Conservation (phyloP, 2,329 filamentous ascomycete genomes). For the Neonectria punicea region DNA sequence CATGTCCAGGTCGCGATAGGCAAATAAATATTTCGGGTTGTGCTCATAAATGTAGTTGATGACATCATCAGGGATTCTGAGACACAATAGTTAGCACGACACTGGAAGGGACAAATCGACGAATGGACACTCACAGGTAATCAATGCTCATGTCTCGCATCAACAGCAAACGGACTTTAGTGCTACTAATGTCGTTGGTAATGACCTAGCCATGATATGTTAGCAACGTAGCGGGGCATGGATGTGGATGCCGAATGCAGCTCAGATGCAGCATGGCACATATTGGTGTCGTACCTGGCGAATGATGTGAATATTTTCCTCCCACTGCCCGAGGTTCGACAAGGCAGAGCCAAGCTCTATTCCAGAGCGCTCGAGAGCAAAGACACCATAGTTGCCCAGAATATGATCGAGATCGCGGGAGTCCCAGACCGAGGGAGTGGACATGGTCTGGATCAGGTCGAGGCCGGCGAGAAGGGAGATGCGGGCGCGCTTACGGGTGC, state of each 20-base stretch:
- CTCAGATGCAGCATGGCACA: background rate
- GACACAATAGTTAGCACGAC: conserved; percentile 5
- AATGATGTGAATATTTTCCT: conserved; percentile 88
- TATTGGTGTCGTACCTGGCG: conserved; percentile 55
- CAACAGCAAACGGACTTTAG: conserved; percentile 83
- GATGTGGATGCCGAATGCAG: background rate
- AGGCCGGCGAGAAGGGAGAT: conserved; percentile 86
- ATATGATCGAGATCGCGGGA: conserved; percentile 88
- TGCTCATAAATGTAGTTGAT: conserved; percentile 79
- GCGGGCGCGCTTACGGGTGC: conserved; percentile 72
- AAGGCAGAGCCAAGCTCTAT: conserved; percentile 91
- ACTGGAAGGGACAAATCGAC: background rate
- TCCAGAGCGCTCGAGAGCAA: conserved; percentile 87
- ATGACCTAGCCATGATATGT: conserved; percentile 64
- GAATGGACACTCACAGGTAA: conserved; percentile 58
- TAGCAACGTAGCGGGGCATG: conserved; percentile 19
- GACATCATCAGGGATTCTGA: conserved; percentile 72
- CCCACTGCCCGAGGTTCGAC: conserved; percentile 82
- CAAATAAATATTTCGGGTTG: too few species aligned
- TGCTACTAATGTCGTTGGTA: conserved; percentile 87
- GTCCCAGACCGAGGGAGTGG: conserved; percentile 81
- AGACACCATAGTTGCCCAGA: conserved; percentile 82
- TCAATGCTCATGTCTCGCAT: conserved; percentile 84
- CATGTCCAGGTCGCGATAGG: conserved; percentile 64
- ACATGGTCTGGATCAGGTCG: conserved; percentile 80